Evolutionary conservation across 345 rosid species (phyloP).

Genomic region (Ailanthus altissimus): DNA sequence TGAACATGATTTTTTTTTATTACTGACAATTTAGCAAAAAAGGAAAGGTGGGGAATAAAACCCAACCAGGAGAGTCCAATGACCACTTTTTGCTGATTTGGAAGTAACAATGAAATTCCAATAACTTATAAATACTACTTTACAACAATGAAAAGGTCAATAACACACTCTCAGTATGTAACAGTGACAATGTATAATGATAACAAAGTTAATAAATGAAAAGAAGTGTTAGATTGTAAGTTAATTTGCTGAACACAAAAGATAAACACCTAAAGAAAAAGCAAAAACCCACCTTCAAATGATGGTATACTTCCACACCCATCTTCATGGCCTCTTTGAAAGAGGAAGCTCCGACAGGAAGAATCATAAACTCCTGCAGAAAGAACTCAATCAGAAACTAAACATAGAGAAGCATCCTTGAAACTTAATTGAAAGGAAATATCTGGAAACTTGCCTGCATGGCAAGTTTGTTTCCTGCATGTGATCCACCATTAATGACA

Average conservation of each 20-base stretch:
- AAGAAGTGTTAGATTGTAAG: neutral
- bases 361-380: constrained; percentile 93
- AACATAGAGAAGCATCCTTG: neutral
- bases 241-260: neutral
- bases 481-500: constrained; percentile 99
- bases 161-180: neutral
- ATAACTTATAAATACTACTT: neutral
- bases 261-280: neutral
- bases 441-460: constrained; percentile 62
- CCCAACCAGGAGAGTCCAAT: neutral
- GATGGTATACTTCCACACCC: constrained; percentile 96
- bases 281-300: constrained; percentile 62
- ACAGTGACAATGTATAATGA: neutral
- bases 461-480: constrained; percentile 98
- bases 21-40: neutral
- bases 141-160: neutral
- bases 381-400: neutral
- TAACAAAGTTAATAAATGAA: neutral
- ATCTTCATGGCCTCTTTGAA: constrained; percentile 99
- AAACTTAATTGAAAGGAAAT: neutral
- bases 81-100: neutral
- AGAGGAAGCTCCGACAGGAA: constrained; percentile 86
- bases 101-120: neutral
- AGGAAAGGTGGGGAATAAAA: neutral
- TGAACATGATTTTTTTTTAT: neutral